Base-by-base conservation (phyloP, 176 grass and related monocot species). In the Miscanthus lutarioriparius region DNA sequence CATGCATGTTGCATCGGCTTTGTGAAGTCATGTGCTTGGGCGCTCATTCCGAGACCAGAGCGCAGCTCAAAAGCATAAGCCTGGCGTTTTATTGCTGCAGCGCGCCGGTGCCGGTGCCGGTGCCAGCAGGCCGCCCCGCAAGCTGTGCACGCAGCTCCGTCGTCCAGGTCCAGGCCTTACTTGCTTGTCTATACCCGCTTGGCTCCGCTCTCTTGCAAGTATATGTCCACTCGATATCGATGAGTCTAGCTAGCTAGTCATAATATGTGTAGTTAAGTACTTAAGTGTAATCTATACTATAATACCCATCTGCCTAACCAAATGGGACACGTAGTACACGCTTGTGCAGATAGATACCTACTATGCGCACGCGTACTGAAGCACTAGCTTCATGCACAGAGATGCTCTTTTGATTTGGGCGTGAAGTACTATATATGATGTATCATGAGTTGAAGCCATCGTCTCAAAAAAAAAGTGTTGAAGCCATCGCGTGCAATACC, bases 61-160 rank as follows among this genome's bases (percentile, higher is more conserved):
- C 58, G 58, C 61, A 47, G 63, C 62, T 85, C 67, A 76, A 85
- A 85, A 89, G 82, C 87, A 81, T 63, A 19, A 51, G 51, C 82
- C 76, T 89, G 87, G 87, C 82, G 77, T 89, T 89, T 81, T 85
- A 76, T 68, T 75, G 87, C 71, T 51, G 72, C 51, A 77, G 63
- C 63, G 16, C 19, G 70, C 61, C 77, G 27, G 58, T 0, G 22
- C 22, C 22, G 53, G 53, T 56, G 54, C 61, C 58, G n/a, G n/a
- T 28, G 61, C 23, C 59, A 5, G 59, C 38, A 17, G 15, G 48
- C 20, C 40, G 38, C 58, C 10, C 58, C 58, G 67, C 58, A 25
- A 73, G 40, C 70, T 30, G 44, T 23, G 70, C 69, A 8, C 2
- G 62, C 35, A 30, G 76, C 79, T 53, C 40, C 33, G 38, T 72